phyloP scores from a whole-genome alignment of 192 early-diverging fungal genomes.

The Coemansia reversa region DNA sequence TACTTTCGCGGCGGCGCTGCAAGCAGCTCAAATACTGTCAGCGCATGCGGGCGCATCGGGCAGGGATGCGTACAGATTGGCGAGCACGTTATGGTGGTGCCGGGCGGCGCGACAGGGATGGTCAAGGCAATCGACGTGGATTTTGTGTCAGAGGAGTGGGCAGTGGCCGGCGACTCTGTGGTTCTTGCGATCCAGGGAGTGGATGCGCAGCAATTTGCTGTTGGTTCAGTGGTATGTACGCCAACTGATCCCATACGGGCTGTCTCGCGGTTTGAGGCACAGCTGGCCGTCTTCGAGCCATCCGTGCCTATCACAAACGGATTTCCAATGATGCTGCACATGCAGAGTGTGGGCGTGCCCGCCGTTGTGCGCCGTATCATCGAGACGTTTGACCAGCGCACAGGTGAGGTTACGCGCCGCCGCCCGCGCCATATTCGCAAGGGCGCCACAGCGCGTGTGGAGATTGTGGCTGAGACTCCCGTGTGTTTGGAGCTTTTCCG shows the following conservation, averaged over 20 bases:
- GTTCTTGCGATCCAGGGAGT: constrained; percentile 66
- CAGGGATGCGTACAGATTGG: constrained; percentile 87
- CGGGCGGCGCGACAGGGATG: constrained; percentile 70
- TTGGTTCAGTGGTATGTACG: constrained; percentile 82
- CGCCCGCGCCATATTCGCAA: constrained; percentile 67
- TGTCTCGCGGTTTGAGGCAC: constrained; percentile 73
- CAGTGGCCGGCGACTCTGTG: constrained; percentile 90
- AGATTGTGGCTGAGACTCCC: constrained; percentile 69
- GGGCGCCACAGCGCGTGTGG: constrained; percentile 75
- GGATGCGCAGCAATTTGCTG: constrained; percentile 54
- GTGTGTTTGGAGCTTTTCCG: constrained; percentile 85
- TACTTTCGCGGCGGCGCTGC: constrained; percentile 81
- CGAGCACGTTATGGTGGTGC: constrained; percentile 77
- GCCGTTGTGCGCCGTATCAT: constrained; percentile 75
- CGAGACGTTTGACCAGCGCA: constrained; percentile 73
- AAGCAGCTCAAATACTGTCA: constrained; percentile 67
- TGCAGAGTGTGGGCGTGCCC: constrained; percentile 79
- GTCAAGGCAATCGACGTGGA: constrained; percentile 80
- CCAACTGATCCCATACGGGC: constrained; percentile 70
- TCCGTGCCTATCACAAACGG: constrained; percentile 90
- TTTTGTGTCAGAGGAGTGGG: constrained; percentile 76
- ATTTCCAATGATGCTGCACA: constrained; percentile 82
- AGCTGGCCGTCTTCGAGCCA: constrained; percentile 94
- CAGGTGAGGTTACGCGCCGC: constrained; percentile 82
- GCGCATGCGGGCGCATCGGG: constrained; percentile 84